Evolutionary conservation across 2,329 filamentous ascomycete species (phyloP), one percentile per base, ranked within the genome.

Genomic region (Phyllosticta citrichinensis): DNA sequence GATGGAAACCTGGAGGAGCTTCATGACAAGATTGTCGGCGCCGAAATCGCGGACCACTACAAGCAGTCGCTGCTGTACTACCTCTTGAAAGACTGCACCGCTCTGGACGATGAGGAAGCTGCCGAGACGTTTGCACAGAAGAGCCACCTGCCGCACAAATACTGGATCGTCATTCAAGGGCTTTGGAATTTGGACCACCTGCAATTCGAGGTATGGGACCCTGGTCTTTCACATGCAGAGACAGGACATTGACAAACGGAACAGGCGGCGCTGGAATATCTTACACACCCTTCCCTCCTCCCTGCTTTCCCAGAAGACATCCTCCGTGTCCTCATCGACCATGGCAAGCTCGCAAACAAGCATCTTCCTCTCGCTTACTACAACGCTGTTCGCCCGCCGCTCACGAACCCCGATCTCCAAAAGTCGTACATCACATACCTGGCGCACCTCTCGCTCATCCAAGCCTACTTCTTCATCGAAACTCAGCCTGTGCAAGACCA

Each of bases 261-360:
- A 56, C 62, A 60, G 53, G 50, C 53, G 22, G 89, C 90, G 2
- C 79, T 95, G 27, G 85, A 90, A 66, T 85, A 87, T 70, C 82
- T 96, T 14, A 86, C 89, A 3, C 87, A 94, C 67, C 90, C 91
- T 0, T 89, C 87, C 1, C 80, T 95, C 4, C 85, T 87, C 20
- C 86, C 88, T 40, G 91, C 91, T 59, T 95, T 94, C 68, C 83
- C 88, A 61, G 89, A 94, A 74, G 88, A 95, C 63, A 92, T 95
- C 58, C 80, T 94, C 66, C 81, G 82, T 25, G 81, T 82, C 4
- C 81, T 94, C 4, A 83, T 89, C 57, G 80, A 82, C 47, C 81
- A 85, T 64, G 79, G 84, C 47, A 52, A 76, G 80, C 60, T 64
- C 1, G 63, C 67, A 55, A 85, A 90, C 69, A 82, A 83, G 67